Base-by-base conservation (phyloP, 441 rosid species). In the Euphorbia celastroides region DNA sequence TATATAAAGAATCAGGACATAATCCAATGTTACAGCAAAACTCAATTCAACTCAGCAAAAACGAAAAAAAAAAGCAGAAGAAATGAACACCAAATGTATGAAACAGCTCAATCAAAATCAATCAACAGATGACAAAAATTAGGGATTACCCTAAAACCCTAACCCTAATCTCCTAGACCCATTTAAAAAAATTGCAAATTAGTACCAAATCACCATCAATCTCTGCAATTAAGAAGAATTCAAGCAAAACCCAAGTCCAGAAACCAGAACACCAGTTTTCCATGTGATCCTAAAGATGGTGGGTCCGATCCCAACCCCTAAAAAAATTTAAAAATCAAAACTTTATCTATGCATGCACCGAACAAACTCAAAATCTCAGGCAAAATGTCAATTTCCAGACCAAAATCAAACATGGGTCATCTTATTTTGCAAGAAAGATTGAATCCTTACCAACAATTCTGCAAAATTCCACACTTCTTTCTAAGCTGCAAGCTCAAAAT, bases 291-390 rank as follows among this genome's bases (percentile, higher is more conserved):
- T 9, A 20, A 51, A 42, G 42, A 60, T 79, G 81, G 91, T 81
- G 81, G 91, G 89, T 80, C 87, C 60, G 63, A 65, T 66, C 66
- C 66, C 59, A 52, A 28, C 26, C 26, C 23, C 23, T 8, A 13
- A 44, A 42, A 57, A 42, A 19, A 67, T 5, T 36, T 16, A 50
- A 38, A 62, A 50, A 9, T 54, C 32, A 23, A n/a, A 5, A 5
- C 32, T 58, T 50, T 57, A 36, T 61, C 51, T 17, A 50, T 16
- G n/a, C 65, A 48, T 68, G 71, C 65, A 52, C 62, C 26, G 36
- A 14, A 38, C 13, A 38, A n/a, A 25, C 36, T 51, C 51, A 38
- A 58, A 60, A 65, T 59, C 56, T 27, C 19, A 25, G 50, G 3
- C 46, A 38, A 32, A 23, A 30, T 23, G 50, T 46, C 66, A 38